Percentiles rank a stretch among this genome's conserved stretches.
These are phyloP conservation scores for Ilyonectria mors-panacis DNA, from an alignment of 2,329 filamentous ascomycete species.

Conservation along the genomic window DNA sequence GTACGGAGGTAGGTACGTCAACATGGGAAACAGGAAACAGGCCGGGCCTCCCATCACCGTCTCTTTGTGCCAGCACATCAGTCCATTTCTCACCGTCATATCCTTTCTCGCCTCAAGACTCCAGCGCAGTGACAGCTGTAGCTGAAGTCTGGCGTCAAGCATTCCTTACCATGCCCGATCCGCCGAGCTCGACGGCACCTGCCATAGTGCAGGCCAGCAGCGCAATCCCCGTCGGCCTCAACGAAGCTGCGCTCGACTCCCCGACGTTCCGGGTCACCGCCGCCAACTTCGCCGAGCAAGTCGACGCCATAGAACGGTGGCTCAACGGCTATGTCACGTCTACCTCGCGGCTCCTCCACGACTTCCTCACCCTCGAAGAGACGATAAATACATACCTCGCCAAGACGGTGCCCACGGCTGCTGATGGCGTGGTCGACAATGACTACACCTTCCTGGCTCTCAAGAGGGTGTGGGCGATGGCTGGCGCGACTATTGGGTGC, in stretches of 20 bases:
- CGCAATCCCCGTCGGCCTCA: slow-evolving; percentile 82
- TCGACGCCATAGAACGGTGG: slow-evolving; percentile 94
- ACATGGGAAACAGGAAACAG: slow-evolving; percentile 29
- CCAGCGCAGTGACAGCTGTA: slow-evolving; percentile 46
- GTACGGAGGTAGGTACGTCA: slow-evolving; percentile 36
- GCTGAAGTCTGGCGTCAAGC: slow-evolving; percentile 43
- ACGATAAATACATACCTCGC: slow-evolving; percentile 83
- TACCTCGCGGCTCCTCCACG: slow-evolving; percentile 70
- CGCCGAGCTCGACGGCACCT: slow-evolving; percentile 40
- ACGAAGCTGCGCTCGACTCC: slow-evolving; percentile 96
- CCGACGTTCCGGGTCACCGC: slow-evolving; percentile 93
- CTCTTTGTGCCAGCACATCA: slow-evolving; percentile 40
- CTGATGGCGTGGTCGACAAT: slow-evolving; percentile 90
- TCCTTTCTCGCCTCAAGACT: slow-evolving; percentile 41
- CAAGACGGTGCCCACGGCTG: slow-evolving; percentile 82
- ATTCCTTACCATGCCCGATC: slow-evolving; percentile 42
- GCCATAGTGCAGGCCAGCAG: slow-evolving; percentile 41
- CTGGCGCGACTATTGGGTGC: slow-evolving; percentile 88
- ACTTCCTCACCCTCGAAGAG: slow-evolving; percentile 82
- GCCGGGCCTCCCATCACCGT: slow-evolving; percentile 35
- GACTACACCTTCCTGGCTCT: slow-evolving; percentile 94
- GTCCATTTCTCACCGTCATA: slow-evolving; percentile 41
- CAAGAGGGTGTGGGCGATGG: slow-evolving; percentile 87
- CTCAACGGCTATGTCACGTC: slow-evolving; percentile 75
- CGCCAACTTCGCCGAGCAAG: slow-evolving; percentile 90